Percentiles rank a stretch among this genome's conserved stretches.
Conservation (phyloP, 2,329 filamentous ascomycete species). For the Aspergillus sp. region DNA sequence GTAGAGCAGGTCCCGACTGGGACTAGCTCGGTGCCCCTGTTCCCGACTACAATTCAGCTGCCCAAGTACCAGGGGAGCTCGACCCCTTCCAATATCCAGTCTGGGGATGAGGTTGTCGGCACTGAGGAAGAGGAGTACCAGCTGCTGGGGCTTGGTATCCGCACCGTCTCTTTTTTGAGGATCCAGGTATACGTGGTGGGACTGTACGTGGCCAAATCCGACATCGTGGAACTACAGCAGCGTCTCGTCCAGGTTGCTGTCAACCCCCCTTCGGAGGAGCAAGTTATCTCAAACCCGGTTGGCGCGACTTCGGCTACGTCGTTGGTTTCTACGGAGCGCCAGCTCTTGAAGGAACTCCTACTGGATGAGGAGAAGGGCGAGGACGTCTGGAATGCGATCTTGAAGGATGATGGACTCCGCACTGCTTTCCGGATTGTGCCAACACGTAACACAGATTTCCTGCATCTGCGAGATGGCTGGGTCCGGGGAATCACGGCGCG, state of each 20-base stretch:
- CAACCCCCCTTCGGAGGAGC: constrained; percentile 29
- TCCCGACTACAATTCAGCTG: constrained; percentile 71
- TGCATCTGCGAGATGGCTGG: constrained; percentile 87
- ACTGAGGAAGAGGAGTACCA: constrained; percentile 69
- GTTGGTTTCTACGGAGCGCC: constrained; percentile 78
- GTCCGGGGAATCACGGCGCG: constrained; percentile 79
- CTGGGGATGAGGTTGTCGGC: constrained; percentile 41
- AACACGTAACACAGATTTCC: constrained; percentile 91
- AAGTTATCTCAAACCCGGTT: constrained; percentile 22
- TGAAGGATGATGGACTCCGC: constrained; percentile 67
- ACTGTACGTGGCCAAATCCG: constrained; percentile 81
- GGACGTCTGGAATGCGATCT: constrained; percentile 70
- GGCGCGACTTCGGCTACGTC: constrained; percentile 74
- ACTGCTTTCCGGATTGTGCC: constrained; percentile 82
- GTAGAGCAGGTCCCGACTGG: constrained; percentile 77
- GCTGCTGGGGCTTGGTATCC: constrained; percentile 80
- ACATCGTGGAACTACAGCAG: constrained; percentile 77
- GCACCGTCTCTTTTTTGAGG: constrained; percentile 83
- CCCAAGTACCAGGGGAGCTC: constrained; percentile 44
- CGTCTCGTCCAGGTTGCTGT: constrained; percentile 70
- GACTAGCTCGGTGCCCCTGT: constrained; percentile 74
- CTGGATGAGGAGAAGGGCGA: constrained; percentile 69
- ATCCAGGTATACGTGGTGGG: constrained; percentile 96
- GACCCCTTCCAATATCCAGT: constrained; percentile 18
- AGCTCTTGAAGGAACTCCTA: constrained; percentile 66